Base-by-base conservation (phyloP, 805 yeast genomes). In the Wilhelminamyces savonicus region DNA sequence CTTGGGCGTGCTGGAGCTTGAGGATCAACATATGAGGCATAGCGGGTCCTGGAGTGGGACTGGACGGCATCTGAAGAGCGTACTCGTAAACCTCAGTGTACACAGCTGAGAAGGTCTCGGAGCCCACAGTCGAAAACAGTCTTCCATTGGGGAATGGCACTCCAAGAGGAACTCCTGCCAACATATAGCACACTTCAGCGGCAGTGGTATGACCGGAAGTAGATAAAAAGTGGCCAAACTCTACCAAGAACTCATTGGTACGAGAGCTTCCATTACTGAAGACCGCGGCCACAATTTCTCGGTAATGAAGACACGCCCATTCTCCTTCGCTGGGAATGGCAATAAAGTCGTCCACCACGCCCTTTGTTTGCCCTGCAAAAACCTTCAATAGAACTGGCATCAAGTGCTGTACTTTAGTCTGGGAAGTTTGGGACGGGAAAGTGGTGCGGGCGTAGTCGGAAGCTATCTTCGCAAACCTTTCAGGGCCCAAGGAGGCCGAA, bases 71-170 rank as follows among this genome's bases (percentile, higher is more conserved):
- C 11, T 50, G 45, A 22, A 66, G 50, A 6, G 64, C 49, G 44
- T 62, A 79, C 50, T 85, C 94, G 47, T 78, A 83, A 4, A 82
- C 53, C 48, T 85, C 94, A 4, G 82, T 75, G 47, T 81, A 66
- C 16, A 79, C 48, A 1, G 30, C 44, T 37, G 1, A 59, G 19
- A 6, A 6, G 8, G 8, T 7, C 8, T 6, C 8, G 19, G 19
- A 17, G 8, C 8, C 19, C 6, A 17, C 19, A 8, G 8, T 7
- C 8, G 19, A 6, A 17, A 17, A 17, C 19, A 8, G 8, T 8
- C 6, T 17, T 8, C 8, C 19, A 7, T 6, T 8, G 6, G 19
- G 19, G 6, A 8, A 7, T 6, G 19, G 8, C 19, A 17, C 8
- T 6, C 19, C 8, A 6, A 17, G 8, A 7, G 19, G 36, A 56